phyloP scores from a whole-genome alignment of 1,284 basidiomycete species.

The Sporisorium reilianum region DNA sequence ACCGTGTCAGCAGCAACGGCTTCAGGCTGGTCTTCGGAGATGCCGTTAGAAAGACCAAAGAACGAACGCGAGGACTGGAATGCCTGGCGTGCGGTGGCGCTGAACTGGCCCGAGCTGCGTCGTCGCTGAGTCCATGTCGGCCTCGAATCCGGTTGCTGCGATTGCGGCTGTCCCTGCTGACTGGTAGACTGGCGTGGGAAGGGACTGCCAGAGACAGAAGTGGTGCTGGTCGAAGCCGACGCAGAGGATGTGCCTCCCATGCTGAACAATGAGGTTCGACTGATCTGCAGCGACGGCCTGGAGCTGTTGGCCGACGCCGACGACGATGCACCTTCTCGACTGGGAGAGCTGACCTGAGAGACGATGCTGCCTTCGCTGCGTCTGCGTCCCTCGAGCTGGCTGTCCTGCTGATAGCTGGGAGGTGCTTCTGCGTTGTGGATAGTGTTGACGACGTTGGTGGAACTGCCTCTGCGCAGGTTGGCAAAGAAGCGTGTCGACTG shows the following conservation, averaged over 20 bases:
- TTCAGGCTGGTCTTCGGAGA: constrained; percentile 16
- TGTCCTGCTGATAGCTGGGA: constrained; percentile 30
- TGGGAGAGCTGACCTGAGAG: constrained; percentile 15
- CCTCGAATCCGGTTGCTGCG: not conserved
- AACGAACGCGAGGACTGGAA: constrained; percentile 30
- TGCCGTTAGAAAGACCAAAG: constrained; percentile 18
- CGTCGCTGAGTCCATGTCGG: constrained; percentile 3
- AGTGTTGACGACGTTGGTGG: constrained; percentile 2
- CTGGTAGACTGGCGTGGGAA: not conserved
- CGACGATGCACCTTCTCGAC: constrained; percentile 10
- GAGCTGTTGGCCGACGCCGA: constrained; percentile 8
- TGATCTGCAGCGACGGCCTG: constrained; percentile 14
- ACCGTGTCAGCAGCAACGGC: not conserved
- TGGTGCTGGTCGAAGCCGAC: constrained; percentile 5
- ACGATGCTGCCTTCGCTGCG: constrained; percentile 36
- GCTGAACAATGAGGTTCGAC: constrained; percentile 22
- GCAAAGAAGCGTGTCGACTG: constrained; percentile 23
- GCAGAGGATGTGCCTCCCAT: constrained; percentile 7
- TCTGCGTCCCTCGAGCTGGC: constrained; percentile 15
- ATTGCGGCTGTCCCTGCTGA: constrained; percentile 3
- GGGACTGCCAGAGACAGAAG: constrained; percentile 17
- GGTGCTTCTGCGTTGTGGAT: constrained; percentile 19
- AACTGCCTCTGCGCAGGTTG: constrained; percentile 17
- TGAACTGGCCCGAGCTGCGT: constrained; percentile 27
- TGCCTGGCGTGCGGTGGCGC: constrained; percentile 28